Conservation (phyloP, 192 early-diverging fungal genomes). For the Gamsiella multidivaricata region DNA sequence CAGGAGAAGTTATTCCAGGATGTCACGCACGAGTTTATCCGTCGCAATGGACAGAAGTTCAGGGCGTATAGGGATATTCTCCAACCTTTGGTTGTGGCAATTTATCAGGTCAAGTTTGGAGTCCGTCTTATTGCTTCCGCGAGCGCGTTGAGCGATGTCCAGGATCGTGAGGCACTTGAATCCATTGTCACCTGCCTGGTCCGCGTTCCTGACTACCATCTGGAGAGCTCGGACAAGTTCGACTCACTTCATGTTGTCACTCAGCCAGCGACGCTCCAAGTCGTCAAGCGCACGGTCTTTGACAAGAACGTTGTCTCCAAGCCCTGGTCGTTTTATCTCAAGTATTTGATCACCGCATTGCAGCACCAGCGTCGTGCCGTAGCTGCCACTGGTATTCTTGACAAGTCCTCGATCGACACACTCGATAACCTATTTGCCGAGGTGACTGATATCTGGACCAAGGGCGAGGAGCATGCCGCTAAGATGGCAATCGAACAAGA, state of each 20-base stretch:
- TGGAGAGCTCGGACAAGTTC: conserved; percentile 45
- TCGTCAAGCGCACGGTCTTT: conserved; percentile 61
- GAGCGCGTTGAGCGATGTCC: conserved; percentile 8
- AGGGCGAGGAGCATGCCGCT: conserved; percentile 67
- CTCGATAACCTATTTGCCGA: conserved; percentile 67
- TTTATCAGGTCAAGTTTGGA: conserved; percentile 83
- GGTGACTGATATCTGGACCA: conserved; percentile 70
- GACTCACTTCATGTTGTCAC: conserved; percentile 58
- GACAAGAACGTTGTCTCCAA: conserved; percentile 42
- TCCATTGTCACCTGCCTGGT: conserved; percentile 54
- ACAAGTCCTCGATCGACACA: conserved; percentile 50
- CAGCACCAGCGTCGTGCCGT: conserved; percentile 56
- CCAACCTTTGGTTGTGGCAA: conserved; percentile 72
- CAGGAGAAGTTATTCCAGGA: conserved; percentile 77
- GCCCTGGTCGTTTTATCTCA: conserved; percentile 65
- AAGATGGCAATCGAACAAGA: conserved; percentile 63
- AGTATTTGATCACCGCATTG: conserved; percentile 60
- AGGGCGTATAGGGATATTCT: conserved; percentile 80
- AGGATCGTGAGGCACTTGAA: conserved; percentile 39
- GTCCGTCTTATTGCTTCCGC: conserved; percentile 64
- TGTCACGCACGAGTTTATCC: conserved; percentile 72
- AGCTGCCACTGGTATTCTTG: conserved; percentile 55
- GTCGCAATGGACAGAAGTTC: conserved; percentile 73
- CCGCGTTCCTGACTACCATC: conserved; percentile 49
- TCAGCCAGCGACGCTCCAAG: conserved; percentile 45